Percentiles rank a stretch among this genome's conserved stretches.
Evolutionary conservation across 768 basidiomycete genomes (phyloP).

Genomic region (Coprinellus aureogranulatus): DNA sequence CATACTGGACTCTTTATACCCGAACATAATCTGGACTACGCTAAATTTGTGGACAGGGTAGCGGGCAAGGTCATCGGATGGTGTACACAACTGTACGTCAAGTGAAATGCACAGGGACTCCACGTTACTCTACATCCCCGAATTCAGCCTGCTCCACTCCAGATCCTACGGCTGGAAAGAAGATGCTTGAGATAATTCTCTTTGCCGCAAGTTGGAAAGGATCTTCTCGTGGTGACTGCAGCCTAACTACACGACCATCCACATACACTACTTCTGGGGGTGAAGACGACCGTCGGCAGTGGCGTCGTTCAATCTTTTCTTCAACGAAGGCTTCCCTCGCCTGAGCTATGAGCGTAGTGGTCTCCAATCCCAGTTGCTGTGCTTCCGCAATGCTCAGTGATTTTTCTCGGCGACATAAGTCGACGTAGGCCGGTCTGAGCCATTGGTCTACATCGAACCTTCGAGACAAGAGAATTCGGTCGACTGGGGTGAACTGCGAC

Average conservation of each 20-base stretch:
- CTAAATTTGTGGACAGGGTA: constrained; percentile 45
- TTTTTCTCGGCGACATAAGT: constrained; percentile 30
- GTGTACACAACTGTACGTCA: constrained; percentile 31
- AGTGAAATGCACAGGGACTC: too few species aligned
- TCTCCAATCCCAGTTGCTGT: constrained; percentile 26
- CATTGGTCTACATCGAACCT: constrained; percentile 38
- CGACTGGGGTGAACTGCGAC: constrained; percentile 20
- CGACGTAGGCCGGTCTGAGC: constrained; percentile 36
- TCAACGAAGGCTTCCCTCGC: constrained; percentile 2
- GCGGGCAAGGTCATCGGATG: constrained; percentile 40
- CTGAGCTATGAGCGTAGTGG: neutral
- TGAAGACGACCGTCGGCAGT: too few species aligned
- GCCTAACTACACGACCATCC: too few species aligned
- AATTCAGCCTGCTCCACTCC: too few species aligned
- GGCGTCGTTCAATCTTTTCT: too few species aligned
- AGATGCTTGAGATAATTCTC: neutral
- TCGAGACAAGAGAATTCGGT: constrained; percentile 36
- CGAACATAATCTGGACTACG: constrained; percentile 49
- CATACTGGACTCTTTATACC: constrained; percentile 56
- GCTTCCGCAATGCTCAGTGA: constrained; percentile 29
- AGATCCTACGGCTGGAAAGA: neutral
- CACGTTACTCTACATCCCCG: too few species aligned
- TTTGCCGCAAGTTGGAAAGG: neutral
- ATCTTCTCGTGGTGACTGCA: too few species aligned
- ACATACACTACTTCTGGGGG: too few species aligned